Evolutionary conservation across 2,329 filamentous ascomycete species (phyloP).

Genomic region (Calonectria fujianensis): DNA sequence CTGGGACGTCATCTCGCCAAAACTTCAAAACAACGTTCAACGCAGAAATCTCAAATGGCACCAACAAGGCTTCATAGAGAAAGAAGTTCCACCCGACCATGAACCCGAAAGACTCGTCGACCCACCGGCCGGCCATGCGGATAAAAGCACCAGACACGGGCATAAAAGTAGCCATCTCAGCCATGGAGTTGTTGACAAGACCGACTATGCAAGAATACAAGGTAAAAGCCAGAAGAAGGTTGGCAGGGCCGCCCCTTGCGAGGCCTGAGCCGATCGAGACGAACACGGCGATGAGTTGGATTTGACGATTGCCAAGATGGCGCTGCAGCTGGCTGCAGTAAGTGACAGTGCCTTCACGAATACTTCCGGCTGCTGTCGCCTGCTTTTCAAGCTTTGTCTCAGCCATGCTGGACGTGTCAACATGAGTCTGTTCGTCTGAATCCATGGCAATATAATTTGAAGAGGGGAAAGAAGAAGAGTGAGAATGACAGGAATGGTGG

Average conservation of each 20-base stretch:
- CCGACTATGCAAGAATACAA: no score
- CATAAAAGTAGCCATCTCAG: no score
- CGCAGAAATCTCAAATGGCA: slow-evolving; percentile 27
- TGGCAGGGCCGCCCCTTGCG: no score
- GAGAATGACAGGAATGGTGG: not conserved
- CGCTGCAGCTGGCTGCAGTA: not conserved
- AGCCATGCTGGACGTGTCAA: not conserved
- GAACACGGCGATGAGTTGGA: no score
- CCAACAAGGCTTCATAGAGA: not conserved
- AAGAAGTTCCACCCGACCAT: slow-evolving; percentile 9
- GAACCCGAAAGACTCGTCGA: no score
- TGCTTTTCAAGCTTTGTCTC: not conserved
- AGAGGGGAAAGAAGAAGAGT: not conserved
- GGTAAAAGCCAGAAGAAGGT: no score
- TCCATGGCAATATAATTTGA: not conserved
- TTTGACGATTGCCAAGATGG: no score
- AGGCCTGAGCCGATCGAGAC: no score
- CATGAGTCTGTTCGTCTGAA: not conserved
- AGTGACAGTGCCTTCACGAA: not conserved
- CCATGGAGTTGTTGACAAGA: no score
- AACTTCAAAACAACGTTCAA: not conserved
- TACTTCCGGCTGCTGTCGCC: not conserved
- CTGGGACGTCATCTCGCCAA: slow-evolving; percentile 25
- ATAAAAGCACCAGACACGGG: no score
- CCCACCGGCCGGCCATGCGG: no score